phyloP scores from a whole-genome alignment of 1,284 basidiomycete genomes.

The Cryptococcus sp. region DNA sequence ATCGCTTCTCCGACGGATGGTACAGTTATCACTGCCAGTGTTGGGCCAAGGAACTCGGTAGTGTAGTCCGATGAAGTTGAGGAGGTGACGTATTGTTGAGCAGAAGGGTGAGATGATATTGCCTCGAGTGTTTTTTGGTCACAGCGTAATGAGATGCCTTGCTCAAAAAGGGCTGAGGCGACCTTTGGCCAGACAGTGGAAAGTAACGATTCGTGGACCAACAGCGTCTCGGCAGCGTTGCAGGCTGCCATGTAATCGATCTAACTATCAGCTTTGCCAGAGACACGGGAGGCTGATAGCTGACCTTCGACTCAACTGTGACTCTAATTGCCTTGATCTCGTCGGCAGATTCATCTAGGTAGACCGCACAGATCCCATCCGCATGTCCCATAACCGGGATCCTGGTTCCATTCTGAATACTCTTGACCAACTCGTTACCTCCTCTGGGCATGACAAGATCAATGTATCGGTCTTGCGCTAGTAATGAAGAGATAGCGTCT shows the following conservation, averaged over 20 bases:
- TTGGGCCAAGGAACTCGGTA: constrained; percentile 84
- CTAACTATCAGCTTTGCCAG: constrained; percentile 48
- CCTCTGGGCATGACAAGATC: constrained; percentile 96
- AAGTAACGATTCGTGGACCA: constrained; percentile 72
- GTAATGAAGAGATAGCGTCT: constrained; percentile 81
- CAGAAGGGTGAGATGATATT: constrained; percentile 45
- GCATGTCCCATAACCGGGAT: constrained; percentile 99
- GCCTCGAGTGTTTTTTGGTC: constrained; percentile 63
- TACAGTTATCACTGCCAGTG: constrained; percentile 72
- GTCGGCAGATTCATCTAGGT: constrained; percentile 78
- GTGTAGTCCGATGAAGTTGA: constrained; percentile 64
- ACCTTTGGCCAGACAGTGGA: constrained; percentile 73
- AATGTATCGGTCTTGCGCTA: constrained; percentile 85
- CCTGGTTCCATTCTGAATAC: constrained; percentile 81
- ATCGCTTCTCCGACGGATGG: constrained; percentile 71
- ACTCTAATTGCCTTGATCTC: constrained; percentile 72
- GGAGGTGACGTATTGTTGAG: constrained; percentile 53
- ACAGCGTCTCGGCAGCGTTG: constrained; percentile 86
- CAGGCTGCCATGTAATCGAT: constrained; percentile 94
- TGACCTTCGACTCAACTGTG: constrained; percentile 85
- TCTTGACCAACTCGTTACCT: constrained; percentile 81
- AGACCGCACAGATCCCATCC: constrained; percentile 88
- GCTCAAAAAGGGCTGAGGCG: constrained; percentile 65
- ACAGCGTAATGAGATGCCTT: constrained; percentile 73
- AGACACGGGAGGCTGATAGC: constrained; percentile 10